Evolutionary conservation across 2,329 filamentous ascomycete genomes (phyloP).

Genomic region (Trichoderma atrobrunneum): DNA sequence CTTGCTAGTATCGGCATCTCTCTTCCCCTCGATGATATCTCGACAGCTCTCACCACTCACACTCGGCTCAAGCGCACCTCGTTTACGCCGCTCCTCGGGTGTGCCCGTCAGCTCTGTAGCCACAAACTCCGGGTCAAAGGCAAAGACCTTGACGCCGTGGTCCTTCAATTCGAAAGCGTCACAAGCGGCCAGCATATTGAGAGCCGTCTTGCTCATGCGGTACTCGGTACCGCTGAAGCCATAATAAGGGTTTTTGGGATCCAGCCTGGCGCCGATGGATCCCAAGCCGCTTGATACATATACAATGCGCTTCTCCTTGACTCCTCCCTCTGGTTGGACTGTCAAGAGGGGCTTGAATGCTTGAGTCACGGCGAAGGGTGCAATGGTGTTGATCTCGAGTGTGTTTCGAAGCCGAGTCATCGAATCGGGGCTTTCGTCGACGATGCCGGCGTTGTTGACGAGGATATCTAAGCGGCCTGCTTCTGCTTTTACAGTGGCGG

Average conservation of each 20-base stretch:
- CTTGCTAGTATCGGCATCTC: conserved; percentile 21
- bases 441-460: conserved; percentile 37
- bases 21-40: conserved; percentile 20
- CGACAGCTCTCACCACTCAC: conserved; percentile 13
- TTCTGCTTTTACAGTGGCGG: conserved; percentile 19
- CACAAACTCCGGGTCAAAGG: conserved; percentile 35
- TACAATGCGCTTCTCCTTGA: conserved; percentile 27
- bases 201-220: conserved; percentile 36
- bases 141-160: conserved; percentile 32
- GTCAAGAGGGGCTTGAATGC: conserved; percentile 34
- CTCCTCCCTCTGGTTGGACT: conserved; percentile 21
- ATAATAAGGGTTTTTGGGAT: conserved; percentile 1
- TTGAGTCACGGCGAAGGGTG: conserved; percentile 30
- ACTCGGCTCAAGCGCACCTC: conserved; percentile 3
- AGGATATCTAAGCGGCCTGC: conserved; percentile 38
- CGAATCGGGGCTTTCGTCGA: conserved; percentile 41
- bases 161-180: conserved; percentile 26
- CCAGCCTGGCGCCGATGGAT: conserved; percentile 29
- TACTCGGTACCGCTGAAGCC: conserved; percentile 23
- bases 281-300: conserved; percentile 35
- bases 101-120: conserved; percentile 33
- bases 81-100: conserved; percentile 17
- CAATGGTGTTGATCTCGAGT: conserved; percentile 45
- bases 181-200: conserved; percentile 37
- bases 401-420: conserved; percentile 25